Evolutionary conservation across 306 rosid species (phyloP).

Genomic region (Sicyos baderoa): DNA sequence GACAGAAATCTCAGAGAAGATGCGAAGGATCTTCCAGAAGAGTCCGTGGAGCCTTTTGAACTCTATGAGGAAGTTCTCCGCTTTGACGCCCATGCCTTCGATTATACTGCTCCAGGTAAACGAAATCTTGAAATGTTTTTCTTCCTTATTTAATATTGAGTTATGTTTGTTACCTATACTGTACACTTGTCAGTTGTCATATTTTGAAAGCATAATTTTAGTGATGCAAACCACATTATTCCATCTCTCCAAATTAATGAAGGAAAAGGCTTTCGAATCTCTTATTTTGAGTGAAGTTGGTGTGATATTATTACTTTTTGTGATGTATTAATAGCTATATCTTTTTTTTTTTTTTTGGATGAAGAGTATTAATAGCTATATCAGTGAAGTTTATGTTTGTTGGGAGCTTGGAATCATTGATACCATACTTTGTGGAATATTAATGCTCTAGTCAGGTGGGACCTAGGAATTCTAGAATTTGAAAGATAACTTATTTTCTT

Average conservation of each 20-base stretch:
- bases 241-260: constrained; percentile 9
- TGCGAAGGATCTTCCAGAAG: constrained; percentile 30
- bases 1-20: constrained; percentile 77
- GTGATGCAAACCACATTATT: not conserved
- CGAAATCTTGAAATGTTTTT: constrained; percentile 38
- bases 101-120: constrained; percentile 66
- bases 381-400: not conserved
- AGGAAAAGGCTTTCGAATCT: not conserved
- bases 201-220: not conserved
- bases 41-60: constrained; percentile 48
- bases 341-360: too few species aligned
- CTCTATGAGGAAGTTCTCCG: constrained; percentile 73
- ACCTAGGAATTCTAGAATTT: not conserved
- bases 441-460: not conserved
- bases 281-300: not conserved
- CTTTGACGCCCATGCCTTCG: constrained; percentile 69
- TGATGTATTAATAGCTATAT: not conserved
- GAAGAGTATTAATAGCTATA: not conserved
- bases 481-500: not conserved
- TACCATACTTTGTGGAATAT: not conserved
- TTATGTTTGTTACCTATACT: not conserved
- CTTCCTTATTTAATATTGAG: constrained; percentile 6
- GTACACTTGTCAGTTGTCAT: not conserved
- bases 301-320: not conserved
- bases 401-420: not conserved